phyloP scores from a whole-genome alignment of 2,329 filamentous ascomycete genomes.

The Acephala macrosclerotiorum region DNA sequence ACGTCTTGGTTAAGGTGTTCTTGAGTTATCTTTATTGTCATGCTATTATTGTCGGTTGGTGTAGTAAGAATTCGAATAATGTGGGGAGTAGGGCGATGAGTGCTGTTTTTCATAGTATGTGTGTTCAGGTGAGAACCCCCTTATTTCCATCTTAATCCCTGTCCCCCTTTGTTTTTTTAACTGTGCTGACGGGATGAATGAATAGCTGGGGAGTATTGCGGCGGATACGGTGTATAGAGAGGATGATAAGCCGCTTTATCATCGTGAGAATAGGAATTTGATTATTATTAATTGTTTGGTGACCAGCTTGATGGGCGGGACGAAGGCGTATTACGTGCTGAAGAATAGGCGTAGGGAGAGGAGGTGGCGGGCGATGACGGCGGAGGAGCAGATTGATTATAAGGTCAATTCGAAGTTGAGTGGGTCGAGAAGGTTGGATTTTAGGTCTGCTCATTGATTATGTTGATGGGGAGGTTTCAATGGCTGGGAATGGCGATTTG shows the following conservation, averaged over 20 bases:
- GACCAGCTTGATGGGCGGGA: slow-evolving; percentile 56
- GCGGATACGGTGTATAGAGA: slow-evolving; percentile 56
- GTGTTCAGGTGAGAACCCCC: slow-evolving; percentile 49
- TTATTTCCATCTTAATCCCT: too few species aligned
- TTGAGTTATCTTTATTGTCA: slow-evolving; percentile 42
- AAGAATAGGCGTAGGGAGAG: slow-evolving; percentile 51
- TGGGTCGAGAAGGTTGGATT: slow-evolving; percentile 50
- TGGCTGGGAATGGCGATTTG: not conserved
- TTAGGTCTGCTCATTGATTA: slow-evolving; percentile 46
- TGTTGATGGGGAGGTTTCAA: not conserved
- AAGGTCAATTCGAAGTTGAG: slow-evolving; percentile 48
- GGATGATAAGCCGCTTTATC: slow-evolving; percentile 62
- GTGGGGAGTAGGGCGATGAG: slow-evolving; percentile 69
- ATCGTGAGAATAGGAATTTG: slow-evolving; percentile 62
- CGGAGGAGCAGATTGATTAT: slow-evolving; percentile 47
- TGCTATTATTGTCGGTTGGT: slow-evolving; percentile 50
- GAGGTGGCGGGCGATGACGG: slow-evolving; percentile 54
- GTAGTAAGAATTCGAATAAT: slow-evolving; percentile 64
- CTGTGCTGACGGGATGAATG: too few species aligned
- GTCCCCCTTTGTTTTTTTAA: too few species aligned
- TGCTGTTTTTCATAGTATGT: slow-evolving; percentile 65
- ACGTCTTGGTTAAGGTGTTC: slow-evolving; percentile 45
- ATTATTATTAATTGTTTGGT: slow-evolving; percentile 56
- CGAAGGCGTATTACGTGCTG: slow-evolving; percentile 56
- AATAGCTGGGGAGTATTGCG: slow-evolving; percentile 50